phyloP scores from a whole-genome alignment of 345 rosid genomes.

The Linum tenue region DNA sequence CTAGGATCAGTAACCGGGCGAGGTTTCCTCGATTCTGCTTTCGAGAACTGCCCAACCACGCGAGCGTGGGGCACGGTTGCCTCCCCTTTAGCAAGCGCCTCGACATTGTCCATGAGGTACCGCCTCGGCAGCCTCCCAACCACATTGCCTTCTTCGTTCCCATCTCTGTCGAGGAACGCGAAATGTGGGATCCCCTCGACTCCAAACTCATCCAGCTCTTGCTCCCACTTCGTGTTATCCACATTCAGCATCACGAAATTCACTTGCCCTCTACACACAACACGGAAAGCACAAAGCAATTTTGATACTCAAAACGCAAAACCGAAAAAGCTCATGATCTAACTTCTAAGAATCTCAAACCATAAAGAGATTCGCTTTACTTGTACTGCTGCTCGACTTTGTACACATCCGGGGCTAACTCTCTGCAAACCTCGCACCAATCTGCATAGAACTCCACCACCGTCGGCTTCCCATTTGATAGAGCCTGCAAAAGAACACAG shows the following conservation, averaged over 20 bases:
- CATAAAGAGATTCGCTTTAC: constrained; percentile 22
- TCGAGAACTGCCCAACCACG: constrained; percentile 71
- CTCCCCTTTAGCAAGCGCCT: constrained; percentile 69
- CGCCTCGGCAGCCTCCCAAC: constrained; percentile 84
- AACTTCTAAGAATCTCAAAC: no score
- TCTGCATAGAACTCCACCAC: constrained; percentile 96
- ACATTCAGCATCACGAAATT: constrained; percentile 96
- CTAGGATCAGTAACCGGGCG: constrained; percentile 77
- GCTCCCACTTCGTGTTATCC: constrained; percentile 95
- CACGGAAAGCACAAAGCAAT: neutral
- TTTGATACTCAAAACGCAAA: neutral
- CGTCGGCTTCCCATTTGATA: constrained; percentile 87
- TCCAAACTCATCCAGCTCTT: constrained; percentile 94
- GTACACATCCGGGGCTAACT: constrained; percentile 87
- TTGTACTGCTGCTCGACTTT: constrained; percentile 88
- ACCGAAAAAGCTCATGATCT: neutral
- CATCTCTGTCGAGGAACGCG: constrained; percentile 67
- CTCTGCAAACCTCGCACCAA: constrained; percentile 97
- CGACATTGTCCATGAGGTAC: constrained; percentile 72
- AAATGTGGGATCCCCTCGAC: constrained; percentile 98
- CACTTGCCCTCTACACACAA: constrained; percentile 68
- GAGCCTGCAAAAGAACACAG: constrained; percentile 39
- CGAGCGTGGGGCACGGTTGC: constrained; percentile 74
- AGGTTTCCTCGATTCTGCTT: constrained; percentile 56
- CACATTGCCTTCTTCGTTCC: constrained; percentile 93